Base-by-base conservation (phyloP, 2,329 filamentous ascomycete species). In the Pseudofabraea citricarpa region DNA sequence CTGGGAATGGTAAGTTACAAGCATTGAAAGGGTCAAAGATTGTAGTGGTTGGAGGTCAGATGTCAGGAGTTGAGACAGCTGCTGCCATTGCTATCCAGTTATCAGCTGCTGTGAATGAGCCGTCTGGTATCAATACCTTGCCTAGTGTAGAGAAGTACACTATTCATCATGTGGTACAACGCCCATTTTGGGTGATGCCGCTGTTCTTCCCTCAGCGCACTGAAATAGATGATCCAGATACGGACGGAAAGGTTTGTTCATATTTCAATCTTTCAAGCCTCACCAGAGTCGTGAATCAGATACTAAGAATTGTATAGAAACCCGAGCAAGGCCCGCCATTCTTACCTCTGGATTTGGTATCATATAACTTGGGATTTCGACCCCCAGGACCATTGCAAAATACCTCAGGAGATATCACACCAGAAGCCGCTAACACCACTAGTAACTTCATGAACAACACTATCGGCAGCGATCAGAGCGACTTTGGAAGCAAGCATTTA, bases 51-150 rank as follows among this genome's bases (percentile, higher is more conserved):
- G 88, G 88, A 1, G 87, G 87, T 0, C 86, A 90, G 55, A 90
- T 93, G 75, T 91, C 87, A 2, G 87, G 87, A 1, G 77, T 86
- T 5, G 88, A 94, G 66, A 83, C 84, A 38, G 83, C 87, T 0
- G 82, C 79, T 8, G 81, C 82, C 2, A 77, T 90, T 39, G 86
- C 85, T 9, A 72, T 79, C 4, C 80, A 90, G 49, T 62, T 91
- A 1, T 90, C 87, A 0, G 80, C 80, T 5, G 74, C 75, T 3
- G 62, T 64, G 10, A 69, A 84, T 58, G 74, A 77, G 0, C 75
- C 81, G 0, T n/a, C 16, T 31, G 65, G 63, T 0, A 47, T 63
- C 1, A 69, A 61, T 22, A 42, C 54, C 0, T 62, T 79, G 4
- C 43, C 61, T 0, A 62, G 72, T 35, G 56, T 72, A 1, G 69